These are phyloP conservation scores for Biancaea sappan DNA, from an alignment of 306 rosid genomes.

Conservation along the genomic window DNA sequence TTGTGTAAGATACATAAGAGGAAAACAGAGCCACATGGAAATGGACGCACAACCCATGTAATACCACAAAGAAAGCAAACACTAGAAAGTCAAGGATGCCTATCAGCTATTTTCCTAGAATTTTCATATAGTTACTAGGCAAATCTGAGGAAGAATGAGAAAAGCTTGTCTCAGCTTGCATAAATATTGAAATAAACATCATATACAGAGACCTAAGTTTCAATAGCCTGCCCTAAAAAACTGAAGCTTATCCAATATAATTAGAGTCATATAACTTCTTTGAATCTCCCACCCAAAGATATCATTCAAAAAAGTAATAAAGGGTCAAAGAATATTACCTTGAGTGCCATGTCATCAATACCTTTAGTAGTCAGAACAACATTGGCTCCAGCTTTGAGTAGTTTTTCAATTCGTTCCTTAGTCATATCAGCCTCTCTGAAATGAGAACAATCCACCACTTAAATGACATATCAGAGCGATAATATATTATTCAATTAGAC, in stretches of 20 bases:
- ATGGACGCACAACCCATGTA: not conserved
- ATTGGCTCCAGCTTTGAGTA: constrained; percentile 94
- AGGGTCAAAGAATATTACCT: constrained; percentile 49
- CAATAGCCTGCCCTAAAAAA: too few relatives aligned
- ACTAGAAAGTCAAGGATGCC: not conserved
- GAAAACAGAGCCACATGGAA: not conserved
- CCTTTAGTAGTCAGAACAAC: constrained; percentile 96
- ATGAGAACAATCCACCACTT: not conserved
- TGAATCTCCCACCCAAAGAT: not conserved
- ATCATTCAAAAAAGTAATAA: not conserved
- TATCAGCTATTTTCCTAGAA: not conserved
- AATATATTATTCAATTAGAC: not conserved
- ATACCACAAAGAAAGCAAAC: not conserved
- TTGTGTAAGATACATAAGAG: not conserved
- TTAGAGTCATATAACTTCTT: not conserved
- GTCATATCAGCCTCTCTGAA: constrained; percentile 95
- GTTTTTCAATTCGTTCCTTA: constrained; percentile 89
- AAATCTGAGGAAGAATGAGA: not conserved
- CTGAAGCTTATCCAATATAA: not conserved
- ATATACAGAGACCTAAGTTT: not conserved
- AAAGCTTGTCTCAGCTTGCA: not conserved
- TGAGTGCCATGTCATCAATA: constrained; percentile 98
- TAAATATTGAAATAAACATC: not conserved
- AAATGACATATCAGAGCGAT: not conserved
- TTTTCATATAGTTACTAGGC: not conserved